Conservation (phyloP, 805 yeast genomes). For the Saturnispora halmiae region DNA sequence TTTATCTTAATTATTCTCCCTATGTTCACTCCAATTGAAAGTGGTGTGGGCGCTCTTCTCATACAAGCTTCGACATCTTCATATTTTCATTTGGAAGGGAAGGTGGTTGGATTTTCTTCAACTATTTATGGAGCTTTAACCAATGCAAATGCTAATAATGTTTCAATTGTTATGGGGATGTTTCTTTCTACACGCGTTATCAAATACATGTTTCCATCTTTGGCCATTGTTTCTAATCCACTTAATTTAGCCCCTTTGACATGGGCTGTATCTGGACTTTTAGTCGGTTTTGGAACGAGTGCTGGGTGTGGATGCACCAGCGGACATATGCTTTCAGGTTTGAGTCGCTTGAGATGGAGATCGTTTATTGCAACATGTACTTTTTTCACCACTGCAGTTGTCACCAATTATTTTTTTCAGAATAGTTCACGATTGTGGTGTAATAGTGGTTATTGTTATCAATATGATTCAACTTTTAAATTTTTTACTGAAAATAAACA, state of each 20-base stretch:
- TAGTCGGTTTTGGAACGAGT: constrained; percentile 41
- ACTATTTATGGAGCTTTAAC: constrained; percentile 27
- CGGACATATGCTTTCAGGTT: constrained; percentile 45
- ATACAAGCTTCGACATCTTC: constrained; percentile 39
- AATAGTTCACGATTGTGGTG: constrained; percentile 1
- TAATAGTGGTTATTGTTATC: constrained; percentile 14
- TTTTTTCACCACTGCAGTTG: constrained; percentile 31
- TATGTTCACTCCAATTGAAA: constrained; percentile 39
- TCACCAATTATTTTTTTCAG: constrained; percentile 11
- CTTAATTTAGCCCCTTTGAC: not conserved
- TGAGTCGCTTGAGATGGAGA: constrained; percentile 37
- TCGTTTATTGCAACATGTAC: constrained; percentile 37
- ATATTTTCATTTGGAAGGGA: constrained; percentile 33
- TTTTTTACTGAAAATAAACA: constrained; percentile 14
- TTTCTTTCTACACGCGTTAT: constrained; percentile 24
- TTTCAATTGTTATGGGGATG: constrained; percentile 32
- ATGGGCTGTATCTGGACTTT: constrained; percentile 28
- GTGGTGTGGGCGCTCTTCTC: constrained; percentile 38
- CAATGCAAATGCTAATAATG: constrained; percentile 21
- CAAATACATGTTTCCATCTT: constrained; percentile 22
- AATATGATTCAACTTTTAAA: constrained; percentile 17
- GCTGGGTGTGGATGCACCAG: constrained; percentile 46
- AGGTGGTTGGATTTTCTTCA: constrained; percentile 40
- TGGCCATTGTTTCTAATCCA: constrained; percentile 12
- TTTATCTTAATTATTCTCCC: no score